Conservation (phyloP, 2,329 filamentous ascomycete species). For the Pseudogymnoascus sp. region DNA sequence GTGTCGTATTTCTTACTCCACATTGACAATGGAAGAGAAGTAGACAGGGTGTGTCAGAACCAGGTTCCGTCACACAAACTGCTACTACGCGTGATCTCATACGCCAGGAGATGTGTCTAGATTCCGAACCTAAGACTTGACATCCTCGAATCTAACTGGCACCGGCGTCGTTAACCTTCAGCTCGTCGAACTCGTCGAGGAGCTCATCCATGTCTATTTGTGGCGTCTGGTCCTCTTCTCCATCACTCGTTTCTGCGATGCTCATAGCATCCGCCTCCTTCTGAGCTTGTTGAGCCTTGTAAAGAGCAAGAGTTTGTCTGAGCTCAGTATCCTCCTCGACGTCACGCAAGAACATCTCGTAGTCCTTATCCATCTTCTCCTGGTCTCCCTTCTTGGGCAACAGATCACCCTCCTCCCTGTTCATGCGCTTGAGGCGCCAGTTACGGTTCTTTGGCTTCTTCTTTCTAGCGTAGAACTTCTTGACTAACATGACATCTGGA, state of each 20-base stretch:
- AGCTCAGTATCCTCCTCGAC: constrained; percentile 93
- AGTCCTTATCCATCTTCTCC: constrained; percentile 82
- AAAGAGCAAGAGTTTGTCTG: constrained; percentile 73
- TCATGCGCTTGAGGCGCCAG: constrained; percentile 95
- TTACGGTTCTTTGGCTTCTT: constrained; percentile 76
- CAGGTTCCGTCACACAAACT: background rate
- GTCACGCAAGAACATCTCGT: constrained; percentile 93
- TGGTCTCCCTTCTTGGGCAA: constrained; percentile 81
- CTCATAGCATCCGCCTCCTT: constrained; percentile 59
- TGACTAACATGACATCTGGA: constrained; percentile 89
- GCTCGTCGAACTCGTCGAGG: constrained; percentile 87
- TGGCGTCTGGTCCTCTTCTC: constrained; percentile 58
- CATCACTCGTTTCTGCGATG: constrained; percentile 53
- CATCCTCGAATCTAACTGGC: background rate
- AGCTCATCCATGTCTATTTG: constrained; percentile 72
- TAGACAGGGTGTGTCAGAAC: background rate
- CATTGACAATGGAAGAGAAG: background rate
- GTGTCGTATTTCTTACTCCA: background rate
- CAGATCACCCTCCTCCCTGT: constrained; percentile 79
- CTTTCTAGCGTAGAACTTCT: constrained; percentile 88
- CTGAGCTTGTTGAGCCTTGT: constrained; percentile 52
- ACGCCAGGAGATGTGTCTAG: background rate
- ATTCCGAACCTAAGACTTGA: background rate
- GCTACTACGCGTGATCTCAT: background rate
- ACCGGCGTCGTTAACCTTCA: constrained; percentile 46